A percentile compares a stretch with the other conserved stretches of the same genome.
These are phyloP conservation scores for Cryptococcus wingfieldii DNA, from an alignment of 1,284 basidiomycete species.

Conservation along the genomic window DNA sequence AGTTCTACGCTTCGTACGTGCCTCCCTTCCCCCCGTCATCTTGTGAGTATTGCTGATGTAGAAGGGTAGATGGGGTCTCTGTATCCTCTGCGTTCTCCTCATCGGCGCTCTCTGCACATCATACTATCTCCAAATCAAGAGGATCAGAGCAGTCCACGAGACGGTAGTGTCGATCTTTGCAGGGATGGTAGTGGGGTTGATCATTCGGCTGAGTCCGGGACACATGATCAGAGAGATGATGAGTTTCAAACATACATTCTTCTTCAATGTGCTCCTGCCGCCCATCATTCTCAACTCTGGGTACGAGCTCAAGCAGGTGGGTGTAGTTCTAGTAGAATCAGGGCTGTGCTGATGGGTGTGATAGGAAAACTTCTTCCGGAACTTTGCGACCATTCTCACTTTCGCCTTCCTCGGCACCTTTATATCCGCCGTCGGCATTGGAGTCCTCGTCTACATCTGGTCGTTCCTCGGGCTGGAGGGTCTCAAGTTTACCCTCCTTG, in stretches of 20 bases:
- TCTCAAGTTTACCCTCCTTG: conserved; percentile 68
- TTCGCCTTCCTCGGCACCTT: conserved; percentile 97
- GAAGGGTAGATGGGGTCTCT: conserved; percentile 67
- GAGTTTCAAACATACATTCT: conserved; percentile 93
- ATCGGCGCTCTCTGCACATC: conserved; percentile 92
- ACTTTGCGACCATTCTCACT: conserved; percentile 92
- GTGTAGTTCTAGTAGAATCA: conserved; percentile 16
- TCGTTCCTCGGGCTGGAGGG: conserved; percentile 86
- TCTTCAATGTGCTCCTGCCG: conserved; percentile 95
- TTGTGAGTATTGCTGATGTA: neutral
- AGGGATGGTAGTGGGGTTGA: conserved; percentile 89
- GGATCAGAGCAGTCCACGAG: conserved; percentile 93
- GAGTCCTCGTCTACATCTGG: conserved; percentile 90
- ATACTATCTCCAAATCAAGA: conserved; percentile 95
- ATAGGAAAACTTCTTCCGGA: conserved; percentile 94
- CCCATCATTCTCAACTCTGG: conserved; percentile 98
- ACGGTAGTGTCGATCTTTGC: conserved; percentile 94
- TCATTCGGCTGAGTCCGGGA: conserved; percentile 84
- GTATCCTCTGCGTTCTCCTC: conserved; percentile 89
- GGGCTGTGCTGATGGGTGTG: conserved; percentile 1
- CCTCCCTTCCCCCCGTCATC: neutral
- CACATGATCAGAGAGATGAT: conserved; percentile 96
- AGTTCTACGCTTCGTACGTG: conserved; percentile 71
- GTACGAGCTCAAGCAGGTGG: conserved; percentile 90
- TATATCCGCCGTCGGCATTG: conserved; percentile 92